Evolutionary conservation across 331 rosid genomes (phyloP).

Genomic region (Rosa hybrid): DNA sequence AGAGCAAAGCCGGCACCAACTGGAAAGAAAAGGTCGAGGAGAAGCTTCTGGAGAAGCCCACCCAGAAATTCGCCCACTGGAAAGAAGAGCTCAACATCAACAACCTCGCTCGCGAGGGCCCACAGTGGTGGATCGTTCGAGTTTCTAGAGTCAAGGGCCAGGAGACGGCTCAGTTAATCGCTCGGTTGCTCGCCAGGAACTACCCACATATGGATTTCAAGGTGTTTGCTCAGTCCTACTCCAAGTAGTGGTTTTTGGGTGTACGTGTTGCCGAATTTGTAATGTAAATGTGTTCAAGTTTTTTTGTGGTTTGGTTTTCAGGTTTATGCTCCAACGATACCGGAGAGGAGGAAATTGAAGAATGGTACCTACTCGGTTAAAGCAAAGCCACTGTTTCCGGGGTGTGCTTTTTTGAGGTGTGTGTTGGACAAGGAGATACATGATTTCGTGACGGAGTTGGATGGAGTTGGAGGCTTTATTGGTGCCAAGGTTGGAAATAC

Average conservation of each 20-base stretch:
- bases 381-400: slow-evolving; percentile 72
- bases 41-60: slow-evolving; percentile 66
- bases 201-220: slow-evolving; percentile 64
- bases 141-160: slow-evolving; percentile 56
- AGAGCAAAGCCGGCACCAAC: slow-evolving; percentile 45
- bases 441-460: slow-evolving; percentile 69
- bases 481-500: slow-evolving; percentile 84
- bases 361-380: slow-evolving; percentile 59
- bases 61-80: slow-evolving; percentile 62
- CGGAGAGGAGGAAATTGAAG: slow-evolving; percentile 67
- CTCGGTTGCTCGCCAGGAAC: slow-evolving; percentile 59
- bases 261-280: not conserved
- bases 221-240: slow-evolving; percentile 31
- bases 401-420: slow-evolving; percentile 74
- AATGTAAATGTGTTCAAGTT: not conserved
- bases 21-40: slow-evolving; percentile 86
- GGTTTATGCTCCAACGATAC: slow-evolving; percentile 72
- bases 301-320: slow-evolving; percentile 29
- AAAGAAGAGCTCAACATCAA: slow-evolving; percentile 78
- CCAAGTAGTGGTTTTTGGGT: slow-evolving; percentile 6
- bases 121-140: slow-evolving; percentile 80
- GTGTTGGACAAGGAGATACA: slow-evolving; percentile 77
- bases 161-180: slow-evolving; percentile 57
- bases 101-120: slow-evolving; percentile 63
- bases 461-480: slow-evolving; percentile 84